phyloP scores from a whole-genome alignment of 257 asterid species.

The Anisodus tanguticus region DNA sequence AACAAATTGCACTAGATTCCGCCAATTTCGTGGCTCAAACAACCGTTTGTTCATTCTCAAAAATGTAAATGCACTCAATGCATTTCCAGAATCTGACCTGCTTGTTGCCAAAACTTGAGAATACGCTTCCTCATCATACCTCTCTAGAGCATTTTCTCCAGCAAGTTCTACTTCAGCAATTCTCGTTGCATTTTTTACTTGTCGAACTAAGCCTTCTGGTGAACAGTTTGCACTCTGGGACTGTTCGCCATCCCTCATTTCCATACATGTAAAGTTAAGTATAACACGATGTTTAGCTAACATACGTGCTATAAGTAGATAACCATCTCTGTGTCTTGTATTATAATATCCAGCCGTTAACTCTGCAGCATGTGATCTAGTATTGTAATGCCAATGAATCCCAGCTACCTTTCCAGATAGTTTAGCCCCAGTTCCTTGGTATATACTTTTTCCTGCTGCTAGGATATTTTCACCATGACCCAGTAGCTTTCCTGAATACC shows the following conservation, averaged over 20 bases:
- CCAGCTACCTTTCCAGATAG: constrained; percentile 93
- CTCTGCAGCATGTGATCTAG: constrained; percentile 90
- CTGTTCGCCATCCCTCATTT: constrained; percentile 83
- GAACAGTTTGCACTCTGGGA: constrained; percentile 73
- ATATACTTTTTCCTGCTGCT: constrained; percentile 61
- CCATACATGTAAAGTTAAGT: constrained; percentile 88
- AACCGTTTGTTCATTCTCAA: constrained; percentile 78
- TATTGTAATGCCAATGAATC: constrained; percentile 85
- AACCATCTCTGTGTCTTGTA: constrained; percentile 72
- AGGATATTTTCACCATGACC: constrained; percentile 76
- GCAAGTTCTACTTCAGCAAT: constrained; percentile 65
- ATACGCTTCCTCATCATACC: constrained; percentile 73
- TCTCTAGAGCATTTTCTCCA: constrained; percentile 91
- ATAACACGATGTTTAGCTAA: constrained; percentile 65
- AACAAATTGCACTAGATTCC: constrained; percentile 68
- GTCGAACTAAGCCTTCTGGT: constrained; percentile 84
- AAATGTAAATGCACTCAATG: constrained; percentile 75
- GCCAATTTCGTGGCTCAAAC: constrained; percentile 80
- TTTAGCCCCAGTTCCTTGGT: constrained; percentile 69
- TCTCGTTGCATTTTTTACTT: constrained; percentile 74
- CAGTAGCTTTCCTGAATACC: too few species aligned
- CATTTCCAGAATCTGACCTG: constrained; percentile 65
- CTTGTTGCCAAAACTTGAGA: constrained; percentile 71
- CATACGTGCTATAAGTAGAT: constrained; percentile 80
- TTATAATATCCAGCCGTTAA: constrained; percentile 90